phyloP scores from a whole-genome alignment of 2,329 filamentous ascomycete species.

The Pyrenochaeta sp. region DNA sequence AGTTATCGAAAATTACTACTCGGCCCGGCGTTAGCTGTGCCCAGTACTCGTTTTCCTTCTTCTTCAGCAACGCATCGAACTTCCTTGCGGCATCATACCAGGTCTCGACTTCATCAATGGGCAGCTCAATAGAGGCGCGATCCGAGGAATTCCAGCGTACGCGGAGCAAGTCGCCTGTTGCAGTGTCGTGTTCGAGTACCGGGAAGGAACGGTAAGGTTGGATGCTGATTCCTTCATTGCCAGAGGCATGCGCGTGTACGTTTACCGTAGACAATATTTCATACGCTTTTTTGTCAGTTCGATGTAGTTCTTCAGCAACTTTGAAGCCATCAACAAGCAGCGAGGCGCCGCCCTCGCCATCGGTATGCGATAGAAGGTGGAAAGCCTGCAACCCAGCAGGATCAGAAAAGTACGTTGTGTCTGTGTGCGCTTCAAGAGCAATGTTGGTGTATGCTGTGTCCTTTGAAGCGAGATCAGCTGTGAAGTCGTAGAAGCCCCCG shows the following conservation, averaged over 20 bases:
- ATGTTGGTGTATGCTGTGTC: slow-evolving; percentile 93
- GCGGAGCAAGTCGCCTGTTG: slow-evolving; percentile 61
- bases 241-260: slow-evolving; percentile 83
- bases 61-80: slow-evolving; percentile 75
- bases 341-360: slow-evolving; percentile 75
- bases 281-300: slow-evolving; percentile 66
- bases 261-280: slow-evolving; percentile 63
- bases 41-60: slow-evolving; percentile 75
- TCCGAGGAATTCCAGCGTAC: slow-evolving; percentile 96
- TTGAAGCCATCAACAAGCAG: slow-evolving; percentile 88
- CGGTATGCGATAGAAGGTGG: slow-evolving; percentile 84
- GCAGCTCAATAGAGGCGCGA: slow-evolving; percentile 71
- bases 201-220: slow-evolving; percentile 75
- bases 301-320: slow-evolving; percentile 68
- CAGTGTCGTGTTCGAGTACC: slow-evolving; percentile 70
- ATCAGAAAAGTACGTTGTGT: slow-evolving; percentile 95
- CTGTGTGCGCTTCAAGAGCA: slow-evolving; percentile 84
- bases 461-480: slow-evolving; percentile 84
- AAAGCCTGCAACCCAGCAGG: slow-evolving; percentile 92
- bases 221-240: slow-evolving; percentile 84
- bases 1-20: slow-evolving; percentile 94
- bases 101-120: slow-evolving; percentile 58
- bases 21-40: slow-evolving; percentile 81
- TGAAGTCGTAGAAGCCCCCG: slow-evolving; percentile 86
- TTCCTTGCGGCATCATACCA: slow-evolving; percentile 86